These are phyloP conservation scores for Solanum pimpinellifolium DNA, from an alignment of 257 asterid genomes.

Conservation along the genomic window DNA sequence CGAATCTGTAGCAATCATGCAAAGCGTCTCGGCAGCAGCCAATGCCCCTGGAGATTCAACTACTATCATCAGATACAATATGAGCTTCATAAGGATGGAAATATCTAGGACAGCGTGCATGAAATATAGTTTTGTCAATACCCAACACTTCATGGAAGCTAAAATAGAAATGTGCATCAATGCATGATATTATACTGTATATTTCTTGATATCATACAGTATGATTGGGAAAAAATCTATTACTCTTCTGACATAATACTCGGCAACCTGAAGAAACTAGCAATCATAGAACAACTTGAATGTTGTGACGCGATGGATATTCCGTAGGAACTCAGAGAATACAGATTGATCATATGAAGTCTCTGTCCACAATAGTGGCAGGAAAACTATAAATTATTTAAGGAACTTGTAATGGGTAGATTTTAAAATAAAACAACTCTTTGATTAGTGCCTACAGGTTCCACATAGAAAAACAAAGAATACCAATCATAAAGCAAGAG, in stretches of 20 bases:
- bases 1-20: constrained; percentile 34
- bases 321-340: neutral
- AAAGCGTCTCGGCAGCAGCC: constrained; percentile 76
- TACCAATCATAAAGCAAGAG: neutral
- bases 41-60: constrained; percentile 36
- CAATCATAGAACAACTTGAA: too few species aligned
- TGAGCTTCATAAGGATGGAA: neutral
- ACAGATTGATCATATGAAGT: neutral
- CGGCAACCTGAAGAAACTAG: too few species aligned
- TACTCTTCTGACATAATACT: neutral
- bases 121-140: neutral
- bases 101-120: neutral
- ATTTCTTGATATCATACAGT: neutral
- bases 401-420: neutral
- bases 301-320: neutral
- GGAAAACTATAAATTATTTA: neutral
- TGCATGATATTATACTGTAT: neutral
- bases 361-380: neutral
- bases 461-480: neutral
- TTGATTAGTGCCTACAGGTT: neutral
- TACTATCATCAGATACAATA: constrained; percentile 5
- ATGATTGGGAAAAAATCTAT: neutral
- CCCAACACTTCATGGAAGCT: neutral
- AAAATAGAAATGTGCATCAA: neutral
- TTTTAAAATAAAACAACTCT: neutral